Base-by-base conservation (phyloP, 805 yeast species). In the Brettanomyces anomalus region DNA sequence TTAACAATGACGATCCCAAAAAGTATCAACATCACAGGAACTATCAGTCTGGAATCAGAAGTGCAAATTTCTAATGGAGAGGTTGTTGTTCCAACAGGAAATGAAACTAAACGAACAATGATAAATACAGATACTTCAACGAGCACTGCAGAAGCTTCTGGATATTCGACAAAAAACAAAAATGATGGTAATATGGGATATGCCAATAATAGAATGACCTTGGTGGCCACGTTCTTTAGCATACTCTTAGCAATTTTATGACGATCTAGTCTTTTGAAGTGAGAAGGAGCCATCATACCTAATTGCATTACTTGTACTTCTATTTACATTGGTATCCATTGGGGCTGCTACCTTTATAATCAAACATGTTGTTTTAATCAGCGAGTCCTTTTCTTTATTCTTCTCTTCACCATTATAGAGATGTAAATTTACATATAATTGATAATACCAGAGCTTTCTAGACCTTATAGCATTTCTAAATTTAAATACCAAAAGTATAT, bases 31-130 rank as follows among this genome's bases (percentile, higher is more conserved):
- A 42, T 46, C 10, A 42, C 58, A 0, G 49, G 46, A 20, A 40
- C 52, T 3, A 17, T 47, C 3, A 41, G 37, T 1, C 42, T 48
- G 16, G 43, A 52, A 3, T 45, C 50, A 1, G 45, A 43, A 33
- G 53, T 51, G 3, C 38, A 46, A 18, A 53, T 62, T 26, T 59
- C 65, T 4, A 50, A 49, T 45, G 66, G 65, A 24, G 64, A 60
- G 39, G 53, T 62, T 10, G 44, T 44, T 33, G 36, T 52, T 2
- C 53, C 57, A 36, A 43, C 53, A 14, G 39, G 46, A 1, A 13
- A 20, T 44, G 26, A 14, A 35, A 15, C n/a, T 13, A 35, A 17
- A 16, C 17, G 26, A 16, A 33, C 41, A 4, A 20, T 24, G 17
- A 18, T 15, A 14, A 11, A 21, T 14, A 17, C 31, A 14, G 15